Conservation (phyloP, 768 basidiomycete species). For the Russula ochroleuca region DNA sequence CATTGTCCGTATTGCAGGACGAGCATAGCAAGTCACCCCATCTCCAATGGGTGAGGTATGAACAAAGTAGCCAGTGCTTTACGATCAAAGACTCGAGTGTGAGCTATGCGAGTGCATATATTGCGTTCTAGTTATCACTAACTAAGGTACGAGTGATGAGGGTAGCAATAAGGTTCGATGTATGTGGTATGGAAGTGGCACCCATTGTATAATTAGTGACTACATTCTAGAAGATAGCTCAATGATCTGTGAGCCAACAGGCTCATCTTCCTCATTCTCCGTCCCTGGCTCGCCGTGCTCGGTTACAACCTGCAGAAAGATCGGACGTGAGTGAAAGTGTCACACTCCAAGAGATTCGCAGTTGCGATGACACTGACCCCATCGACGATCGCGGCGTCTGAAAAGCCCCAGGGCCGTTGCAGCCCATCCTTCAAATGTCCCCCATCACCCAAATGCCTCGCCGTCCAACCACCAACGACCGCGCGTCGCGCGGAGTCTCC, state of each 20-base stretch:
- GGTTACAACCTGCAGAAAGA: slow-evolving; percentile 52
- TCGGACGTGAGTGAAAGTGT: neutral
- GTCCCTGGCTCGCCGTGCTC: slow-evolving; percentile 68
- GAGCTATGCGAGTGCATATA: slow-evolving; percentile 91
- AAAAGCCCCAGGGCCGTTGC: slow-evolving; percentile 76
- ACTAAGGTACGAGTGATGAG: neutral
- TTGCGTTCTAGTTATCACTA: slow-evolving; percentile 47
- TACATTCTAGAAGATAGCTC: slow-evolving; percentile 23
- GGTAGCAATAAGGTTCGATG: neutral
- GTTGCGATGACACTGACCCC: slow-evolving; percentile 44
- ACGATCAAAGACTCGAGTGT: slow-evolving; percentile 80
- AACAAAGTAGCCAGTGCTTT: slow-evolving; percentile 79
- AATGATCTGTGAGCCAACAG: slow-evolving; percentile 48
- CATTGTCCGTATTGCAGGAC: slow-evolving; percentile 56
- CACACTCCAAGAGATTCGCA: neutral
- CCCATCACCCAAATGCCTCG: slow-evolving; percentile 49
- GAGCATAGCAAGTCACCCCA: slow-evolving; percentile 33
- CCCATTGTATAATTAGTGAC: slow-evolving; percentile 3
- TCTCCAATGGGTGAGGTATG: slow-evolving; percentile 86
- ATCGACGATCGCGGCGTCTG: slow-evolving; percentile 57
- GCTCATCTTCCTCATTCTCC: slow-evolving; percentile 53
- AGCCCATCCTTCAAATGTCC: slow-evolving; percentile 54
- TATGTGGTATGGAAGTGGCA: neutral
- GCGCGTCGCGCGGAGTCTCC: slow-evolving; percentile 23
- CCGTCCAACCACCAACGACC: slow-evolving; percentile 46